Conservation (phyloP, 352 stramenopile species). For the Globisporangium carolinianum region DNA sequence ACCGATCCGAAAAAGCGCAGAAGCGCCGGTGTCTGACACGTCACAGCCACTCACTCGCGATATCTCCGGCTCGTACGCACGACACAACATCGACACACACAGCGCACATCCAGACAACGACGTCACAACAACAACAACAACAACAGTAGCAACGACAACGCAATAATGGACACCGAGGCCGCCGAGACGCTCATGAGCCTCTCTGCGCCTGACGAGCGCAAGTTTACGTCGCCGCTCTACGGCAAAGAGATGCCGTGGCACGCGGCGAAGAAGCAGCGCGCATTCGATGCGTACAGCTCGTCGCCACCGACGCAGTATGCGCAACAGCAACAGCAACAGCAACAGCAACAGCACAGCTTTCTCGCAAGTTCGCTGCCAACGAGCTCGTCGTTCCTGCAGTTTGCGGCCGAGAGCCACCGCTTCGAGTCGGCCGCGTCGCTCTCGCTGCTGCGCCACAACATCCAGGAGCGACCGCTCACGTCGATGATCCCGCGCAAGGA, state of each 20-base stretch:
- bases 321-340: constrained; percentile 12
- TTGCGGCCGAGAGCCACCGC: constrained; percentile 12
- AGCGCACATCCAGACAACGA: neutral
- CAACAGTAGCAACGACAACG: neutral
- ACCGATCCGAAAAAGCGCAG: constrained; percentile 7
- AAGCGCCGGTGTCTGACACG: constrained; percentile 4
- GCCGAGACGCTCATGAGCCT: constrained; percentile 79
- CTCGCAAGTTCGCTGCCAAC: constrained; percentile 48
- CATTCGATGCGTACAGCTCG: constrained; percentile 11
- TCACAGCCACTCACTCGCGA: constrained; percentile 7
- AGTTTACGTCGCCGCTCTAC: constrained; percentile 55
- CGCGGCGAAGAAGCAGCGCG: constrained; percentile 14
- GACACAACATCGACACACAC: neutral
- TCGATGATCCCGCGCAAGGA: constrained; percentile 52
- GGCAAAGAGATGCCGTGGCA: constrained; percentile 50
- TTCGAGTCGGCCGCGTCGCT: constrained; percentile 19
- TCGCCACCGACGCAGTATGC: neutral
- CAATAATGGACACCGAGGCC: constrained; percentile 67
- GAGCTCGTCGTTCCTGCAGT: constrained; percentile 40
- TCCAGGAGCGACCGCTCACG: constrained; percentile 58
- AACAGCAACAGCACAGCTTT: constrained; percentile 11
- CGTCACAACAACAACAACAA: neutral
- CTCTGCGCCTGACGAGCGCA: constrained; percentile 65
- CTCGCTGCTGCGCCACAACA: constrained; percentile 42
- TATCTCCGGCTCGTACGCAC: constrained; percentile 1